Evolutionary conservation across 148 eudicot species (phyloP).

Genomic region (Bassia scoparia): DNA sequence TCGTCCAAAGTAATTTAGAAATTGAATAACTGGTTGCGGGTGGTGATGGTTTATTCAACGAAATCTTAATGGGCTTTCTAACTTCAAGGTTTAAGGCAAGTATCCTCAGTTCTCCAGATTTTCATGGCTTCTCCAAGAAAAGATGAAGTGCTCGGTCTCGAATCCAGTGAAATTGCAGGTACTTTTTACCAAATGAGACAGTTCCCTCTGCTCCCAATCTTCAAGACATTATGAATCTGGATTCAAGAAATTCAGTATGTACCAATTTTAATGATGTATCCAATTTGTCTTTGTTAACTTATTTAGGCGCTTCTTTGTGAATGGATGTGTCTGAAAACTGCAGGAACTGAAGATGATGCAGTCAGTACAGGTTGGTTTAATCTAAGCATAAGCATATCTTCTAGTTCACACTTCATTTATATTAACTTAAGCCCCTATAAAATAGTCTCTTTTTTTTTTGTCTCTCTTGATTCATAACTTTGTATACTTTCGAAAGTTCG

Average conservation of each 20-base stretch:
- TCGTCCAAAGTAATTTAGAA: background rate
- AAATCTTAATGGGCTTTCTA: conserved; percentile 81
- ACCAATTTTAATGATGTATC: conserved; percentile 18
- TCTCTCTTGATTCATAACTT: conserved; percentile 6
- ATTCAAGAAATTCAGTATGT: conserved; percentile 48
- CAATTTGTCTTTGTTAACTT: conserved; percentile 15
- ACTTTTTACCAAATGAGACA: conserved; percentile 39
- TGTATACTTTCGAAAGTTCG: background rate
- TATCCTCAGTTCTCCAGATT: conserved; percentile 60
- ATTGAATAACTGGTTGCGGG: conserved; percentile 44
- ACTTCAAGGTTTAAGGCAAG: conserved; percentile 70
- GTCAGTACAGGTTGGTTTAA: conserved; percentile 41
- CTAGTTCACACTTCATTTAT: background rate
- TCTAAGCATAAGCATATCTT: conserved; percentile 1
- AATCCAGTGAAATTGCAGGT: conserved; percentile 39
- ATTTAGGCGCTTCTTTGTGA: conserved; percentile 15
- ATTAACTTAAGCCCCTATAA: background rate
- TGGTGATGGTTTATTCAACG: conserved; percentile 95
- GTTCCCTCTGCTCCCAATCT: conserved; percentile 52
- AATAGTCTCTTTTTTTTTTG: background rate
- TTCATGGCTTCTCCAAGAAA: conserved; percentile 35
- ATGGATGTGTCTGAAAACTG: conserved; percentile 26
- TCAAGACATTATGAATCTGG: conserved; percentile 38
- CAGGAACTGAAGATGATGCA: conserved; percentile 39
- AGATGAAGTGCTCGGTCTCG: conserved; percentile 30